Conservation (phyloP, 2,329 filamentous ascomycete species). For the Penicillium sp. region DNA sequence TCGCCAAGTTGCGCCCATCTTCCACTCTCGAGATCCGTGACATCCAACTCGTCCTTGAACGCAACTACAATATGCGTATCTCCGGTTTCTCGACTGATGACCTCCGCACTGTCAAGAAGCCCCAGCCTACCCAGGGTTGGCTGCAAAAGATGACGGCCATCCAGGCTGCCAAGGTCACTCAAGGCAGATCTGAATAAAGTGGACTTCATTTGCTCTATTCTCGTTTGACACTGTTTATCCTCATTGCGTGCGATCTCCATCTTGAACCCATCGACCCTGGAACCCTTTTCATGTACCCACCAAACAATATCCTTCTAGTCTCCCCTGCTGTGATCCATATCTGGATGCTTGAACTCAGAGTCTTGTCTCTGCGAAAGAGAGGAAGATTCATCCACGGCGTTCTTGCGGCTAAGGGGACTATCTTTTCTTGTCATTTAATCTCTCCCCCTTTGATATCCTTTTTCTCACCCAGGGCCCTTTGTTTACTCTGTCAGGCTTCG, state of each 20-base stretch:
- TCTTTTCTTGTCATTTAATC: background rate
- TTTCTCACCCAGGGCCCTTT: background rate
- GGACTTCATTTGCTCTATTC: background rate
- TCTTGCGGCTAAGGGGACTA: background rate
- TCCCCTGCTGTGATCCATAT: background rate
- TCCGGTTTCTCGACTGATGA: slow-evolving; percentile 95
- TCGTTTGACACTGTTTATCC: background rate
- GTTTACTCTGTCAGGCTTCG: background rate
- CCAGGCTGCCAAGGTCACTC: slow-evolving; percentile 78
- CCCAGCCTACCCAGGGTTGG: slow-evolving; percentile 84
- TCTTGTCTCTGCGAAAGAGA: background rate
- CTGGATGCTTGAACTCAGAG: background rate
- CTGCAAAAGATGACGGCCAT: slow-evolving; percentile 97
- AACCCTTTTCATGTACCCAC: background rate
- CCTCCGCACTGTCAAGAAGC: slow-evolving; percentile 88
- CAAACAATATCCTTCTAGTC: background rate
- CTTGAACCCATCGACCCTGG: background rate
- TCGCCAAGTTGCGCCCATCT: slow-evolving; percentile 89
- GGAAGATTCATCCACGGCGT: background rate
- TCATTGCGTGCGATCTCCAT: background rate
- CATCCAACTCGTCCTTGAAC: slow-evolving; percentile 78
- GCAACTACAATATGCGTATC: slow-evolving; percentile 86
- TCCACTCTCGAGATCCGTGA: slow-evolving; percentile 88
- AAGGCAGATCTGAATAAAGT: slow-evolving; percentile 42
- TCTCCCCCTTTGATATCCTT: background rate